Base-by-base conservation (phyloP, 139 green algal species). In the Picochlorum sp. region DNA sequence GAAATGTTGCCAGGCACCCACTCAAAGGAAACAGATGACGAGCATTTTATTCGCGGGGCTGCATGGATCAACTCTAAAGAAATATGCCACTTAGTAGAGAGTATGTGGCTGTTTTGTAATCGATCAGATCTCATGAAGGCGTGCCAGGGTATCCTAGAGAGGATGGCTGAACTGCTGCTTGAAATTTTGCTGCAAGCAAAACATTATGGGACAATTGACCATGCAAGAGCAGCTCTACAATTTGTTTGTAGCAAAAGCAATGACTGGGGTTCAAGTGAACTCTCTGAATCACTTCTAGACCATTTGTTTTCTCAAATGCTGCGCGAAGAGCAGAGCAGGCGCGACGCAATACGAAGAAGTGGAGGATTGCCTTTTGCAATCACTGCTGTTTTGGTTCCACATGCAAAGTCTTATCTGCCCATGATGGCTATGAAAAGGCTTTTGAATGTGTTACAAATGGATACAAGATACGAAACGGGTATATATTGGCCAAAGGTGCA, bases 121-220 rank as follows among this genome's bases (percentile, higher is more conserved):
- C 34, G 34, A 41, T 41, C 34, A 10, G 34, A 41, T 41, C 34
- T 41, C 34, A 41, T 41, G 34, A 41, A 11, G 34, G 34, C 34
- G 1, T 41, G 34, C 9, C 34, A 41, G 34, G 34, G 34, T 11
- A 11, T 23, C 47, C 47, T 54, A 13, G 16, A 23, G 47, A 54
- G 24, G 18, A 23, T n/a, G 47, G 47, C 18, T n/a, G 18, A 54
- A 10, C 11, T 54, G 16, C 4, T 54, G 10, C 6, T 54, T 18
- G 6, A 8, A 8, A 54, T 54, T 8, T 54, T 54, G 47, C 10
- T 54, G 0, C 18, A 54, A 10, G 47, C 47, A 20, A 54, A 54
- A 20, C 47, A 54, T 54, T 54, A 54, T 54, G 47, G 47, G 18
- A 54, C 47, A 8, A n/a, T 54, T 54, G 47, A 54, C 23, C 16